phyloP scores from a whole-genome alignment of 129 eudicot genomes.

The Centaurea solstitialis region DNA sequence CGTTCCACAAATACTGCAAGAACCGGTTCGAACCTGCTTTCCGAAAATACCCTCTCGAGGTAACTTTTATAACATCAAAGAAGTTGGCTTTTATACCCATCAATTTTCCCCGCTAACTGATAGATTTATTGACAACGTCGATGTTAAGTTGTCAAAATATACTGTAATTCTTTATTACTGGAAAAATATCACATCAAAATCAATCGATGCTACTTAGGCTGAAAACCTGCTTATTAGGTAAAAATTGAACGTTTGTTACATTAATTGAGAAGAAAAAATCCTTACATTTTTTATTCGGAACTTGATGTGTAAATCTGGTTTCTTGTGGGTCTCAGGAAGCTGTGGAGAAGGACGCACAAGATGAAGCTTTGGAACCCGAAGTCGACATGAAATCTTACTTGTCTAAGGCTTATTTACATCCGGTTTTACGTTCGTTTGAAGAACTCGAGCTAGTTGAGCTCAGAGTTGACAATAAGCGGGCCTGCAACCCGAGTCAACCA shows the following conservation, averaged over 20 bases:
- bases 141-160: not conserved
- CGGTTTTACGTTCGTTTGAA: conserved; percentile 73
- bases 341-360: conserved; percentile 68
- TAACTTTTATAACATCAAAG: conserved; percentile 20
- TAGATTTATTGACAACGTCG: not conserved
- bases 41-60: conserved; percentile 89
- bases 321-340: conserved; percentile 69
- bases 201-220: not conserved
- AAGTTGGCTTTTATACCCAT: not conserved
- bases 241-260: not conserved
- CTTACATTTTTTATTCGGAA: not conserved
- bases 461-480: conserved; percentile 44
- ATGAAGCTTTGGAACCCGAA: conserved; percentile 46
- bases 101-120: not conserved
- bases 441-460: conserved; percentile 70
- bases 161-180: not conserved
- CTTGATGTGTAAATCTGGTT: not conserved
- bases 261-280: not conserved
- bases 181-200: not conserved
- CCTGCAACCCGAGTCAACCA: conserved; percentile 36
- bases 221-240: not conserved
- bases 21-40: conserved; percentile 90
- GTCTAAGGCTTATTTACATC: conserved; percentile 84
- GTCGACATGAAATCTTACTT: conserved; percentile 57
- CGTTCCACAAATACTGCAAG: conserved; percentile 88